Conservation (phyloP, 2,329 filamentous ascomycete genomes). For the Aspergillus chevalieri region DNA sequence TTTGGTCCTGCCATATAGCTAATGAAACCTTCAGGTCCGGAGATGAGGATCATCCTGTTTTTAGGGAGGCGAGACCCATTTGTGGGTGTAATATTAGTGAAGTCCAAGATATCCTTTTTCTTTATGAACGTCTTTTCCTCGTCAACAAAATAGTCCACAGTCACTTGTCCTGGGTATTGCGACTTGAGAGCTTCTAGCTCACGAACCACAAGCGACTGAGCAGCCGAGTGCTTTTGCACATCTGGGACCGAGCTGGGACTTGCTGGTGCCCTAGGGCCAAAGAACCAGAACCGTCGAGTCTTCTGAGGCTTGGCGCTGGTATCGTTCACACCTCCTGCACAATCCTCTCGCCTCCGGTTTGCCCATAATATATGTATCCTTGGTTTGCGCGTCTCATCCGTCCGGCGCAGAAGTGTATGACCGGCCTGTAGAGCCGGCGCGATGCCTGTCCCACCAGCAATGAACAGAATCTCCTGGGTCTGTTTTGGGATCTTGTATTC, state of each 20-base stretch:
- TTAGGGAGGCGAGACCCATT: constrained; percentile 20
- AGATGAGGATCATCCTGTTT: constrained; percentile 64
- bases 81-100: constrained; percentile 17
- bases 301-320: constrained; percentile 16
- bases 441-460: constrained; percentile 89
- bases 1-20: constrained; percentile 74
- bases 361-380: constrained; percentile 77
- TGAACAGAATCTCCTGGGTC: constrained; percentile 62
- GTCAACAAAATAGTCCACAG: constrained; percentile 73
- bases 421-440: constrained; percentile 81
- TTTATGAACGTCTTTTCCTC: constrained; percentile 65
- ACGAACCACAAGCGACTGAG: constrained; percentile 44
- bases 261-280: constrained; percentile 18
- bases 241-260: constrained; percentile 1
- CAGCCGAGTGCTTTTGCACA: constrained; percentile 3
- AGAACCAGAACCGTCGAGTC: constrained; percentile 24
- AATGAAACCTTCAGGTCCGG: constrained; percentile 87
- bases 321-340: constrained; percentile 53
- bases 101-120: constrained; percentile 43
- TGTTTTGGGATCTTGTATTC: constrained; percentile 58
- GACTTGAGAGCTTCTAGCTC: constrained; percentile 60
- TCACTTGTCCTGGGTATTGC: constrained; percentile 51
- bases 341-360: constrained; percentile 62
- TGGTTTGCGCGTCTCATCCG: constrained; percentile 26
- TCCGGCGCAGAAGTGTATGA: constrained; percentile 47